Base-by-base conservation (phyloP, 768 basidiomycete species). In the Sutorius australiensis region DNA sequence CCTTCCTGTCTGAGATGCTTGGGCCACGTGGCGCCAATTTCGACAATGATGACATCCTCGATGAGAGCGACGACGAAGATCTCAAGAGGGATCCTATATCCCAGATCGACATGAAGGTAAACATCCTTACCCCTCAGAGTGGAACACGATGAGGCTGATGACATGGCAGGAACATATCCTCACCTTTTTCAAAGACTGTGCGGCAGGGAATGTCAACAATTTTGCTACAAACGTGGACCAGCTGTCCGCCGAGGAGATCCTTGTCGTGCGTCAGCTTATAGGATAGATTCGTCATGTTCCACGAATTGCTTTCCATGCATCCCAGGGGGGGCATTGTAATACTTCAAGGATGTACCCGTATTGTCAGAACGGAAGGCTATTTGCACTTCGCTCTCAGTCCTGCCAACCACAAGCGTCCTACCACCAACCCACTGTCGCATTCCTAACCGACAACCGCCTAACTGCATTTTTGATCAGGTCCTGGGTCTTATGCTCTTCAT, bases 21-120 rank as follows among this genome's bases (percentile, higher is more conserved):
- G 86, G 87, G 11, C 82, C 84, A 1, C 83, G 80, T 45, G 88
- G 84, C 8, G 76, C 82, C 62, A 80, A 84, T 24, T 82, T 87
- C 61, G 89, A 90, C 61, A 87, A 86, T 56, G 89, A 92, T 61
- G 85, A 87, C 40, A 75, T 85, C n/a, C 70, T 86, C 45, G 81
- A 87, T 14, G 82, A 81, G 40, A 81, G 77, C 39, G 87, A 86
- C 11, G 95, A 98, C 64, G 92, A 94, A 56, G 95, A 98, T 66
- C 77, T 98, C 44, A 82, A 81, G 72, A 83, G 80, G 49, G 95
- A 98, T 69, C 86, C 90, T 5, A 77, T 97, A 50, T 90, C 87
- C 21, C 83, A 86, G 53, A 86, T 98, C 64, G 92, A 98, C 61
- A 83, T 98, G 73, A 72, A 71, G 59, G 85, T 84, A 54, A 57